These are phyloP conservation scores for Thelonectria blattea DNA, from an alignment of 2,329 filamentous ascomycete species.

Conservation along the genomic window DNA sequence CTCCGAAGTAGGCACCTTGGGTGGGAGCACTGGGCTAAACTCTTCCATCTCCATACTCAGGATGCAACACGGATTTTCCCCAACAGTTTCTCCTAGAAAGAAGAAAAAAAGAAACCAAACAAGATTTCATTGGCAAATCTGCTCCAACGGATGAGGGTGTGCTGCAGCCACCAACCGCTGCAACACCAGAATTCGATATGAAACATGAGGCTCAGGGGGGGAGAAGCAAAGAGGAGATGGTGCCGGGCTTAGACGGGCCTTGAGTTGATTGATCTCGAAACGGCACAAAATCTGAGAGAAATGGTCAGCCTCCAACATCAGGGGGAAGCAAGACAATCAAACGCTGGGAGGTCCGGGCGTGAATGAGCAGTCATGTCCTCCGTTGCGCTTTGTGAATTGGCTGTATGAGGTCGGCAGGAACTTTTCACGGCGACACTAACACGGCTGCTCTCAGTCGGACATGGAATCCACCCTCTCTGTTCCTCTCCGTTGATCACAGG, in stretches of 20 bases:
- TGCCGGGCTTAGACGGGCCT: slow-evolving; percentile 8
- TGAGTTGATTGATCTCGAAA: slow-evolving; percentile 10
- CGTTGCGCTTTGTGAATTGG: background rate
- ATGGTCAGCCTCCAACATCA: background rate
- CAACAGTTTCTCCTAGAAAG: slow-evolving; percentile 1
- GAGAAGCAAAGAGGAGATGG: slow-evolving; percentile 9
- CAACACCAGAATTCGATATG: slow-evolving; percentile 9
- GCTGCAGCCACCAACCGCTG: slow-evolving; percentile 13
- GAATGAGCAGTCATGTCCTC: background rate
- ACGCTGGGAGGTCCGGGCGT: background rate
- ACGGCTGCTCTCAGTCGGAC: background rate
- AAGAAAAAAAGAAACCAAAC: slow-evolving; percentile 9
- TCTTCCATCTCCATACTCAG: background rate
- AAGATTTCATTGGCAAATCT: background rate
- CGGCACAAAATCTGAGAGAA: background rate
- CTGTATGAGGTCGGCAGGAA: background rate
- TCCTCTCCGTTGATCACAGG: background rate
- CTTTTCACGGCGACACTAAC: background rate
- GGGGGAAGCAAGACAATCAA: background rate
- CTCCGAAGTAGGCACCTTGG: background rate
- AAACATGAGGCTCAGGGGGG: slow-evolving; percentile 13
- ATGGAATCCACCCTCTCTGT: background rate
- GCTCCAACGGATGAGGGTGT: background rate
- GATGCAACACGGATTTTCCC: background rate
- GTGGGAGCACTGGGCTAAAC: background rate